Evolutionary conservation across 331 rosid species (phyloP).

Genomic region (Malus hybrid): DNA sequence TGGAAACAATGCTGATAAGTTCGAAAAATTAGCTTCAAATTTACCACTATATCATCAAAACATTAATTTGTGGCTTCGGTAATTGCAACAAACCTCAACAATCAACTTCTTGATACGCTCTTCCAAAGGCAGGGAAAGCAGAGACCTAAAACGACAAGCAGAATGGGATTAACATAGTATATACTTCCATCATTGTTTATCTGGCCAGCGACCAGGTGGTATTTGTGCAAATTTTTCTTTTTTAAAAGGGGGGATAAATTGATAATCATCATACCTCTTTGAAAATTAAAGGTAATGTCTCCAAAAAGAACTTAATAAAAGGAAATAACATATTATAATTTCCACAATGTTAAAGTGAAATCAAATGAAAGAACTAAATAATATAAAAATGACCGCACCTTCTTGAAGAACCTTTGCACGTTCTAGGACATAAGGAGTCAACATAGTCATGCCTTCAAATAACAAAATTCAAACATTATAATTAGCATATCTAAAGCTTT

Average conservation of each 20-base stretch:
- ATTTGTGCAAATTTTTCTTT: too few species aligned
- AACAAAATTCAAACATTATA: constrained; percentile 10
- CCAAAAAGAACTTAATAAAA: not conserved
- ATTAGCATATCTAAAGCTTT: not conserved
- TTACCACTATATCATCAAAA: not conserved
- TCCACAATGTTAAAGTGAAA: not conserved
- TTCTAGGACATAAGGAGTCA: constrained; percentile 62
- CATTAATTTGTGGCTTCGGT: not conserved
- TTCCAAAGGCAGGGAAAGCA: constrained; percentile 62
- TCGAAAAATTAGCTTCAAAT: not conserved
- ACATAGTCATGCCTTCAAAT: constrained; percentile 63
- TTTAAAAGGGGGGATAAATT: not conserved
- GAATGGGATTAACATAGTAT: not conserved
- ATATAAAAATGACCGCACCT: constrained; percentile 37
- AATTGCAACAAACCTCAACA: constrained; percentile 59
- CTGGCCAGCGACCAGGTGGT: not conserved
- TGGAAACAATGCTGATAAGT: not conserved
- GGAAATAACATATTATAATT: not conserved
- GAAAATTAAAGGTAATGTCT: not conserved
- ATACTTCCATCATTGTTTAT: not conserved
- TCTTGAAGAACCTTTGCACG: constrained; percentile 47
- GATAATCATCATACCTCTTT: not conserved
- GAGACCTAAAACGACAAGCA: constrained; percentile 41
- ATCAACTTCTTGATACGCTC: constrained; percentile 69
- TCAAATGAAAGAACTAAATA: constrained; percentile 1